A percentile compares a stretch with the other conserved stretches of the same genome.
Conservation (phyloP, 192 early-diverging fungal genomes). For the Umbelopsis sp. region DNA sequence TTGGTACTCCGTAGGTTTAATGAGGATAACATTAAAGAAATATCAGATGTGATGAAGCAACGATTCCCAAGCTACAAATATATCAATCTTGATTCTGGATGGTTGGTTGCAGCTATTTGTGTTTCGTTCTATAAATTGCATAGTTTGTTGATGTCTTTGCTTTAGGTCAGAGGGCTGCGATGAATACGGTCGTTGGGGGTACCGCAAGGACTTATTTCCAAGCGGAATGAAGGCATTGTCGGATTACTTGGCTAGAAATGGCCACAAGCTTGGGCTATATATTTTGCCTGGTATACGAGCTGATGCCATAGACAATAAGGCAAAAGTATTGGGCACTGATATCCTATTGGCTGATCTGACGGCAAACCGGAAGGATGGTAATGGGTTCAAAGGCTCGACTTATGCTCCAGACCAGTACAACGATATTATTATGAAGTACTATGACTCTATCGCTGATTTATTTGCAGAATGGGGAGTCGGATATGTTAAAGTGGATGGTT, state of each 20-base stretch:
- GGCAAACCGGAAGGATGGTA: slow-evolving; percentile 16
- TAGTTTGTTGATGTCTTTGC: background rate
- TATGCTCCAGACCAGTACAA: slow-evolving; percentile 31
- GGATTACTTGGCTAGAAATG: slow-evolving; percentile 27
- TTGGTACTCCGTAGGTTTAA: slow-evolving; percentile 27
- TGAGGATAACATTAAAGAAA: slow-evolving; percentile 26
- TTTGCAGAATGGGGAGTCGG: slow-evolving; percentile 34
- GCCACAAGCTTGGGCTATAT: slow-evolving; percentile 37
- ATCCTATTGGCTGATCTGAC: slow-evolving; percentile 10
- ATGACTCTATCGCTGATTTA: slow-evolving; percentile 33
- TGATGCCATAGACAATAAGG: slow-evolving; percentile 23
- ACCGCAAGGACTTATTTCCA: slow-evolving; percentile 35
- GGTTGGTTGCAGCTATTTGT: slow-evolving; percentile 13
- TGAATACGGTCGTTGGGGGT: slow-evolving; percentile 35
- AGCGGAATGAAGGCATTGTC: slow-evolving; percentile 27
- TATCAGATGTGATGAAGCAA: slow-evolving; percentile 34
- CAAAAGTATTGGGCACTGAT: slow-evolving; percentile 24
- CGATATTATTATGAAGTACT: slow-evolving; percentile 21
- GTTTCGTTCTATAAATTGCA: background rate
- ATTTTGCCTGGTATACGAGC: slow-evolving; percentile 35
- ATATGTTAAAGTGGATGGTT: slow-evolving; percentile 37
- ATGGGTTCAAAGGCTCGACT: slow-evolving; percentile 34
- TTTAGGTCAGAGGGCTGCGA: slow-evolving; percentile 31
- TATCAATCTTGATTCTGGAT: slow-evolving; percentile 44
- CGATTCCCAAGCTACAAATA: slow-evolving; percentile 38